Evolutionary conservation across 768 basidiomycete genomes (phyloP), one percentile per base, ranked within the genome.

Genomic region (Agaricus blazei): DNA sequence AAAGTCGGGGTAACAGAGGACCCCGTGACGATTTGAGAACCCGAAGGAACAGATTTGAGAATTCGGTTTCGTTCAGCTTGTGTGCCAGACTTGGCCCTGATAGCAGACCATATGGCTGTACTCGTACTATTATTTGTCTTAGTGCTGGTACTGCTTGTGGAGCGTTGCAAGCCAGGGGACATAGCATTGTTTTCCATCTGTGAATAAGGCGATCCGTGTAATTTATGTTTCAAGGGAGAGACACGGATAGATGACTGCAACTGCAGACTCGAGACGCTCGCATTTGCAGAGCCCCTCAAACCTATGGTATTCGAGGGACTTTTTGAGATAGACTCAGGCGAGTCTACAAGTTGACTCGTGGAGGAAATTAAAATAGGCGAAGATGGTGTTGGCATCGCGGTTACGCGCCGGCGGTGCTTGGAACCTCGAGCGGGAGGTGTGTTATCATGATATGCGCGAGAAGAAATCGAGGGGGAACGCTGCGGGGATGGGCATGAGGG

Each of bases 31-130:
- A 71, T 62, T 52, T 70, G 68, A 31, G 67, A 64, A 45, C 68
- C 63, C 15, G 71, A 71, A 41, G 68, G 68, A 48, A 68, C 65
- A 19, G 68, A 63, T 60, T 69, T 71, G 43, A 75, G 65, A 15
- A 61, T 51, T 9, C 70, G 67, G 26, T 45, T 50, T 12, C 48
- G 40, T 44, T 56, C 54, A 34, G 29, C 24, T 14, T 36, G 23
- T 9, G 52, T 26, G 5, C 44, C 44, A 19, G 28, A 26, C 11
- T 49, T 45, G 15, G 41, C 26, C 11, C 42, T 48, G 31, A 50
- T 23, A 14, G 48, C 48, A 26, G 54, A 56, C 54, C 54, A 56
- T 7, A 56, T 56, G 27, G 54, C 41, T 9, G 48, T 56, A 9
- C 54, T 28, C 8, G 45, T 19, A 34, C 54, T 49, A 12, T 31